Percentiles rank a stretch among this genome's conserved stretches.
Evolutionary conservation across 2,329 filamentous ascomycete species (phyloP).

Genomic region (Calonectria pauciramosa): DNA sequence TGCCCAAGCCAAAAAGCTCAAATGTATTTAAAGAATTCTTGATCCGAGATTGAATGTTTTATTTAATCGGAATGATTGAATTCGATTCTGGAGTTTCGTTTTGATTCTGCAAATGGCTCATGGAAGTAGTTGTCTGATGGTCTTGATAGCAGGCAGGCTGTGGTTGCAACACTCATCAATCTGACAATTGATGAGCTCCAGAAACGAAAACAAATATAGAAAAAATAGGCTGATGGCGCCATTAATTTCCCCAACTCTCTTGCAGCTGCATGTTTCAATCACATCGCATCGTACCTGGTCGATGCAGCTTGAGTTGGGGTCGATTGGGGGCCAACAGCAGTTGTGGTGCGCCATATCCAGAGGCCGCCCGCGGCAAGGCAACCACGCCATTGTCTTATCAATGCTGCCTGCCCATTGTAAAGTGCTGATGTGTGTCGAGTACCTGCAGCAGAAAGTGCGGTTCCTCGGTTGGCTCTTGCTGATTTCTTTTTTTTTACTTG

Average conservation of each 20-base stretch:
- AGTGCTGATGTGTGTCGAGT: slow-evolving; percentile 6
- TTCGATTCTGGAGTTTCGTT: neutral
- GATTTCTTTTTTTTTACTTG: neutral
- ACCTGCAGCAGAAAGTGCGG: neutral
- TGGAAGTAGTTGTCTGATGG: neutral
- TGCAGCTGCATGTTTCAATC: neutral
- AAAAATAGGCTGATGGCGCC: neutral
- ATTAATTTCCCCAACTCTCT: neutral
- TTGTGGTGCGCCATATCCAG: slow-evolving; percentile 21
- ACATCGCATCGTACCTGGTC: neutral
- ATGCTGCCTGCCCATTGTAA: slow-evolving; percentile 24
- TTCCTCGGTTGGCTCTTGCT: neutral
- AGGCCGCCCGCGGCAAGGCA: slow-evolving; percentile 36
- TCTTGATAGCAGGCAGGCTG: neutral
- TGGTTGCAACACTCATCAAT: neutral
- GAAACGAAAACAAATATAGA: neutral
- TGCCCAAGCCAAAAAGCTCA: neutral
- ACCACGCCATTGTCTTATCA: slow-evolving; percentile 17
- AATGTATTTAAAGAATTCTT: neutral
- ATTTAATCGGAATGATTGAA: neutral
- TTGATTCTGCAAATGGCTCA: neutral
- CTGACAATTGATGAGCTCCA: neutral
- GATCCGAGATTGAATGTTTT: neutral
- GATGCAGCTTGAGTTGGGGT: neutral
- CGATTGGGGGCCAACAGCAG: slow-evolving; percentile 21